These are phyloP conservation scores for Trypanosoma brucei DNA, from an alignment of 208 protist genomes.

Conservation along the genomic window DNA sequence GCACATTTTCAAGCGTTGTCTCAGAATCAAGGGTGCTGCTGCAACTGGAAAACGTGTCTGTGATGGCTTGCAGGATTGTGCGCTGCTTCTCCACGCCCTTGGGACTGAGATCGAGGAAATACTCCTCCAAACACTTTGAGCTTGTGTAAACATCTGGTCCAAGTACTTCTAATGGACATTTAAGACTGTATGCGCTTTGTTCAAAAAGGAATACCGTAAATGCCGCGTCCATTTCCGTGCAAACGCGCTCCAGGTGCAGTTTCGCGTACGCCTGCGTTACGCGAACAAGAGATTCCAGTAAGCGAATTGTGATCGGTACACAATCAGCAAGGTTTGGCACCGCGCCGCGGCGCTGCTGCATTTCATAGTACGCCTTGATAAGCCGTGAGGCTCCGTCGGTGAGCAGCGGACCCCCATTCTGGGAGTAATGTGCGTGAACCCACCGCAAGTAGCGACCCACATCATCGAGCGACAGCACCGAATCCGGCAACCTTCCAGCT, in stretches of 20 bases:
- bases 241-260: conserved; percentile 83
- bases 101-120: conserved; percentile 47
- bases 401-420: conserved; percentile 61
- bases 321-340: conserved; percentile 72
- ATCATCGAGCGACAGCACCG: conserved; percentile 51
- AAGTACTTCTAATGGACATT: conserved; percentile 66
- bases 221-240: conserved; percentile 78
- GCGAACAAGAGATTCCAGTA: conserved; percentile 94
- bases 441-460: conserved; percentile 74
- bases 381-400: conserved; percentile 66
- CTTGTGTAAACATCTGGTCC: conserved; percentile 62
- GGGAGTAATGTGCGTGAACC: conserved; percentile 66
- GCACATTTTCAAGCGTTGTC: neutral
- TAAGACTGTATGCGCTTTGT: conserved; percentile 76
- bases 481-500: conserved; percentile 20
- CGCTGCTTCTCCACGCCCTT: conserved; percentile 38
- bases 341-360: conserved; percentile 65
- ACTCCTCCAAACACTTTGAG: conserved; percentile 64
- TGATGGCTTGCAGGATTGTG: conserved; percentile 44
- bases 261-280: conserved; percentile 94
- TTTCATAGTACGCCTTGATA: conserved; percentile 72
- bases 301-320: conserved; percentile 93
- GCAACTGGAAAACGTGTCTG: conserved; percentile 61
- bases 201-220: conserved; percentile 87
- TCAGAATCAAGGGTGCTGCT: neutral